These are phyloP conservation scores for Paecilomyces variotii DNA, from an alignment of 2,329 filamentous ascomycete genomes.

Conservation along the genomic window DNA sequence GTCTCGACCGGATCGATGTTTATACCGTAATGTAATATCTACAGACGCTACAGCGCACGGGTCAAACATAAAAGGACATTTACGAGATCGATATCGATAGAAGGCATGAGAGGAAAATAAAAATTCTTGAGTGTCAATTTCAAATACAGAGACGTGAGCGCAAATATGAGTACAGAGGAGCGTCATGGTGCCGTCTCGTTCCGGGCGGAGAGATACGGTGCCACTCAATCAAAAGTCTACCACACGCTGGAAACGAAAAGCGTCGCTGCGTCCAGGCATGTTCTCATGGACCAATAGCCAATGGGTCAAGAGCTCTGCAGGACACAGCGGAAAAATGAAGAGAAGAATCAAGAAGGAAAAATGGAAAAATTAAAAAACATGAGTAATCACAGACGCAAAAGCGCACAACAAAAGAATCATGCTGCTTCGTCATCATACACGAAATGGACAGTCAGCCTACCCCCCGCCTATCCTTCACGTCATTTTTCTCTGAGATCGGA, in stretches of 20 bases:
- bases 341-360: constrained; percentile 1
- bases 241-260: background rate
- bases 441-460: background rate
- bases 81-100: background rate
- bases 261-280: background rate
- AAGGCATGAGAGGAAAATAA: background rate
- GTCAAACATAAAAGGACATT: background rate
- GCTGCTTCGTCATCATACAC: constrained; percentile 16
- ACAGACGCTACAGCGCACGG: too few relatives aligned
- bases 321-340: background rate
- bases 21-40: too few relatives aligned
- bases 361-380: constrained; percentile 2
- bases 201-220: background rate
- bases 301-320: background rate
- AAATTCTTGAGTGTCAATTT: background rate
- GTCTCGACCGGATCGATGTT: too few relatives aligned
- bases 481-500: background rate
- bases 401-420: constrained; percentile 7
- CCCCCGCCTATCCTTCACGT: background rate
- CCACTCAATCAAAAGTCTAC: background rate
- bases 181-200: background rate
- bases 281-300: background rate
- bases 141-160: background rate
- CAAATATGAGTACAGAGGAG: background rate
- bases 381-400: constrained; percentile 1